Conservation (phyloP, 495 filamentous ascomycete genomes). For the Penicillium paxilli region DNA sequence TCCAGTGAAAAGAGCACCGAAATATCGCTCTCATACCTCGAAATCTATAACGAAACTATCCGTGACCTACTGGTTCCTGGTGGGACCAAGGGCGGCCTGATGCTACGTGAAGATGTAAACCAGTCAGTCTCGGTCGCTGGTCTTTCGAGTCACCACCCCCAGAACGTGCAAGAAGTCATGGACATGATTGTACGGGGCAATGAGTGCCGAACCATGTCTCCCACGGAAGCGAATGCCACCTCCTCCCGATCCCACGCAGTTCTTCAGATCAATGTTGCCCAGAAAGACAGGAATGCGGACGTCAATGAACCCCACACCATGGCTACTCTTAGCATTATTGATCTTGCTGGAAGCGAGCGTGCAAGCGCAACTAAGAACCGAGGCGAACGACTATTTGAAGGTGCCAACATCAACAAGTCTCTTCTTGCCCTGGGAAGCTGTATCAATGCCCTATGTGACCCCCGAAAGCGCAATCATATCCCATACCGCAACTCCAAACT, state of each 20-base stretch:
- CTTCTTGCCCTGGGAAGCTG: slow-evolving; percentile 93
- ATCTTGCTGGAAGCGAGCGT: slow-evolving; percentile 93
- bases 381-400: slow-evolving; percentile 87
- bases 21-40: slow-evolving; percentile 90
- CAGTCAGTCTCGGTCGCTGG: slow-evolving; percentile 92
- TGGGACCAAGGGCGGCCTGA: slow-evolving; percentile 81
- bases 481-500: slow-evolving; percentile 98
- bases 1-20: slow-evolving; percentile 85
- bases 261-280: slow-evolving; percentile 92
- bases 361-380: slow-evolving; percentile 97
- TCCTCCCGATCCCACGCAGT: slow-evolving; percentile 99
- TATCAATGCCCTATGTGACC: slow-evolving; percentile 98
- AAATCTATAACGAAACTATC: slow-evolving; percentile 99
- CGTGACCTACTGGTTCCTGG: slow-evolving; percentile 88
- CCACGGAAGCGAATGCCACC: slow-evolving; percentile 96
- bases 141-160: slow-evolving; percentile 87
- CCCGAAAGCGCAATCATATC: slow-evolving; percentile 88
- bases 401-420: slow-evolving; percentile 99
- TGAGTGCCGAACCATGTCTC: slow-evolving; percentile 91
- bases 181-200: slow-evolving; percentile 98
- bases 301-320: slow-evolving; percentile 95
- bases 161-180: slow-evolving; percentile 92
- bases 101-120: slow-evolving; percentile 93
- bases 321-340: slow-evolving; percentile 97
- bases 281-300: slow-evolving; percentile 90